Evolutionary conservation across 805 yeast genomes (phyloP).

Genomic region (Kuraishia piskuri): DNA sequence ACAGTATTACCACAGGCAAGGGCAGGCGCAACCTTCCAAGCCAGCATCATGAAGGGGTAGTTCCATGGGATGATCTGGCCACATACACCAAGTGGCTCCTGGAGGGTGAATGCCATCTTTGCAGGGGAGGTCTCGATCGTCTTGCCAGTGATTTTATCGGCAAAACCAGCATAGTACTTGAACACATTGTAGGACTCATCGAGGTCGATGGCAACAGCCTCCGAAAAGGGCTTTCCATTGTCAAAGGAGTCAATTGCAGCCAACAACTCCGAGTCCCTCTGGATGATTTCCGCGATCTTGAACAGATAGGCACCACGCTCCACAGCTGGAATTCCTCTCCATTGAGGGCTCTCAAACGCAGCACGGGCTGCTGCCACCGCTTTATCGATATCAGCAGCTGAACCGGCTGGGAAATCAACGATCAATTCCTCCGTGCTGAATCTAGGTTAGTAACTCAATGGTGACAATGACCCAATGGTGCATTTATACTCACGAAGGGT

Average conservation of each 20-base stretch:
- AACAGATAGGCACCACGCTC: constrained; percentile 43
- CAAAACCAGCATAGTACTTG: constrained; percentile 70
- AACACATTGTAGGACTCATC: constrained; percentile 29
- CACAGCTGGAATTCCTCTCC: constrained; percentile 41
- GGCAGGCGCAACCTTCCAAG: constrained; percentile 77
- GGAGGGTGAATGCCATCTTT: constrained; percentile 44
- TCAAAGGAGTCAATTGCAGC: constrained; percentile 49
- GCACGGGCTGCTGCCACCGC: constrained; percentile 61
- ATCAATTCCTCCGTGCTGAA: constrained; percentile 46
- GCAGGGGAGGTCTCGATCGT: constrained; percentile 44
- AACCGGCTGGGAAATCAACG: constrained; percentile 48
- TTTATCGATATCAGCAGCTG: constrained; percentile 49
- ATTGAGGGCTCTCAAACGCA: constrained; percentile 40
- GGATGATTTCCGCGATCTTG: constrained; percentile 36
- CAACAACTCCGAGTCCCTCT: constrained; percentile 38
- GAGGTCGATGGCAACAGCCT: constrained; percentile 31
- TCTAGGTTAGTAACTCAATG: constrained; percentile 15
- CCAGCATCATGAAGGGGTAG: constrained; percentile 69
- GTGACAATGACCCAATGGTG: background rate
- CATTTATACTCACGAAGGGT: constrained; percentile 14
- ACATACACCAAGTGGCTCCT: constrained; percentile 63
- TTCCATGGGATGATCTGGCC: constrained; percentile 83
- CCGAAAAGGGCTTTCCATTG: constrained; percentile 50
- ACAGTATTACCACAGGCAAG: constrained; percentile 68
- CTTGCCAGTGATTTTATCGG: constrained; percentile 67